A percentile compares a stretch with the other conserved stretches of the same genome.
These are phyloP conservation scores for Neonectria magnoliae DNA, from an alignment of 2,329 filamentous ascomycete genomes.

Conservation along the genomic window DNA sequence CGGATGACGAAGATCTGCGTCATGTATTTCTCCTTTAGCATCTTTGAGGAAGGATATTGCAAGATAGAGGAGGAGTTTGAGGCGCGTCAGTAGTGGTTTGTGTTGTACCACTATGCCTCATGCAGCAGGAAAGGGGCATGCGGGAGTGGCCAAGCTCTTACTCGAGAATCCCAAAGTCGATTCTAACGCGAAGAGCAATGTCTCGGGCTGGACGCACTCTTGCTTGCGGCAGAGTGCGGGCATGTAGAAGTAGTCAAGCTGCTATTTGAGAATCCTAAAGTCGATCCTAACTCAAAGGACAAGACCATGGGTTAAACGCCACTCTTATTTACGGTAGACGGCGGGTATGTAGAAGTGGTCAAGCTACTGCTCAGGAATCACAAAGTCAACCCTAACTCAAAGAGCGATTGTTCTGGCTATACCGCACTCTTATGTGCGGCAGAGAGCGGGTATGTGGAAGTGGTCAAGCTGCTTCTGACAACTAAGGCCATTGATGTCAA, in stretches of 20 bases:
- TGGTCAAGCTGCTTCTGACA: background rate
- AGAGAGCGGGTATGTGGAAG: background rate
- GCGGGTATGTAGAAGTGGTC: too few relatives aligned
- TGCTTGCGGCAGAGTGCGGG: too few relatives aligned
- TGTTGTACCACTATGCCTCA: conserved; percentile 46
- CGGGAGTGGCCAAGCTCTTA: background rate
- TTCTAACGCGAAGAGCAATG: too few relatives aligned
- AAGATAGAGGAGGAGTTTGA: conserved; percentile 30
- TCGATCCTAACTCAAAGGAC: background rate
- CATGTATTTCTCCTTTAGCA: conserved; percentile 48
- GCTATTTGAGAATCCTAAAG: background rate
- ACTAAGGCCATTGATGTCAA: background rate
- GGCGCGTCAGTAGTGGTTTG: conserved; percentile 33
- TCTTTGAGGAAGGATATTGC: conserved; percentile 27
- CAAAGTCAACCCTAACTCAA: background rate
- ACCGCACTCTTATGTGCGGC: background rate
- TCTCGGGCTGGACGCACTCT: too few relatives aligned
- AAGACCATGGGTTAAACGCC: too few relatives aligned
- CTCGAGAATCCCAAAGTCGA: background rate
- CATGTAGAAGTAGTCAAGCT: background rate
- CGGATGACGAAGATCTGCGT: conserved; percentile 46
- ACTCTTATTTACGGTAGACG: too few relatives aligned
- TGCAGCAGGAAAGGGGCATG: background rate
- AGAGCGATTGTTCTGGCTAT: too few relatives aligned
- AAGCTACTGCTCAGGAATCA: background rate